Evolutionary conservation across 176 grass and related monocot genomes (phyloP).

Genomic region (Raddia distichophylla): DNA sequence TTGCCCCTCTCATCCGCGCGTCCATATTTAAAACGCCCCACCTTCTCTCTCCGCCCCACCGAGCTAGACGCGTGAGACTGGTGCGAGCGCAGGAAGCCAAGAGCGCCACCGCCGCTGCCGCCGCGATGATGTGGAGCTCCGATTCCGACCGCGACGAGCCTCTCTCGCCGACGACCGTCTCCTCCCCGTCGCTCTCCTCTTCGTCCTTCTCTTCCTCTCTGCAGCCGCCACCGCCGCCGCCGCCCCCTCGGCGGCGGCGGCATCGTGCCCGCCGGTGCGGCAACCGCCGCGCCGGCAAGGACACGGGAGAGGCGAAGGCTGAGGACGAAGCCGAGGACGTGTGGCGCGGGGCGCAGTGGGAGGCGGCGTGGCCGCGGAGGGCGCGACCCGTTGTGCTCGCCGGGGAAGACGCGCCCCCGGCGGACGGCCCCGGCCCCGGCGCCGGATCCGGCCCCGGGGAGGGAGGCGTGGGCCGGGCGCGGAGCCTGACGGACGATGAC

Average conservation of each 20-base stretch:
- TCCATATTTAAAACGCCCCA: constrained; percentile 34
- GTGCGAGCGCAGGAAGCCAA: background rate
- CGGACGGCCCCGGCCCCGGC: background rate
- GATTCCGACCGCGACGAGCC: constrained; percentile 42
- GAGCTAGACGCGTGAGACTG: background rate
- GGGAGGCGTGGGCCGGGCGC: constrained; percentile 26
- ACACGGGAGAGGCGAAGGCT: background rate
- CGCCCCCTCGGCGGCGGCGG: background rate
- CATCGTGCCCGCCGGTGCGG: constrained; percentile 17
- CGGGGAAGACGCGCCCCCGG: background rate
- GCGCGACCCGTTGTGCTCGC: constrained; percentile 39
- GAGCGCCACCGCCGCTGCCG: background rate
- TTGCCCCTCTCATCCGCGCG: background rate
- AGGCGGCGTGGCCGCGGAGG: constrained; percentile 23
- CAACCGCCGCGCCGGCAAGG: background rate
- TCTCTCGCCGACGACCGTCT: background rate
- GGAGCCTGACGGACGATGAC: constrained; percentile 59
- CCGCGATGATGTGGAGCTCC: constrained; percentile 42
- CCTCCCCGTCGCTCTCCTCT: background rate
- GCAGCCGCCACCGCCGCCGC: background rate
- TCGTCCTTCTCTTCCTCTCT: background rate
- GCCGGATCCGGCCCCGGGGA: background rate
- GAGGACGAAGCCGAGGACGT: constrained; percentile 23
- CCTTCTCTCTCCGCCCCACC: background rate
- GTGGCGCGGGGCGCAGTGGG: constrained; percentile 35